Base-by-base conservation (phyloP, 2,329 filamentous ascomycete genomes). In the Raffaelea ambrosiae region DNA sequence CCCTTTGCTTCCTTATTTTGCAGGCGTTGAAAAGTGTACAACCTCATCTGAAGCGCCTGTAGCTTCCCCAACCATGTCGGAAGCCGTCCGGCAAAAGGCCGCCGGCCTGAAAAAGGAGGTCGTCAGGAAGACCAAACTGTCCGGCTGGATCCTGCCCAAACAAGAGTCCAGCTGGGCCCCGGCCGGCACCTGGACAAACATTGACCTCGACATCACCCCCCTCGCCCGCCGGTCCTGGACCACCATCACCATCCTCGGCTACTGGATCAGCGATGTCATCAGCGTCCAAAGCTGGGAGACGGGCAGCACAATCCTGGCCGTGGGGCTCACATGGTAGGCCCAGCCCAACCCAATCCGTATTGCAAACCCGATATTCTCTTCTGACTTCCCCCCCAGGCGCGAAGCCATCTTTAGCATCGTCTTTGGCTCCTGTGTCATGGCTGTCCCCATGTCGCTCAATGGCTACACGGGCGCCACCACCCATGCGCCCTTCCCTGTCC, bases 401-500 rank as follows among this genome's bases (percentile, higher is more conserved):
- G 45, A 47, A 31, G 79, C 75, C 55, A 88, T 82, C 57, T 86
- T 72, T 55, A 13, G 38, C 22, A 40, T 46, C 14, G 36, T 41
- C 23, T 40, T 46, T 41, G 44, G 41, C 73, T 73, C 38, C 14
- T 66, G 74, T 14, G 80, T 77, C 53, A 76, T 79, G 22, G 73
- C 77, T 4, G 71, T 79, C 18, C 64, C 68, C 10, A 65, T 72
- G 57, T 65, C 69, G 5, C 60, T 72, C 22, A 71, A 73, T 52
- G 69, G 69, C 29, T 64, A 66, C 5, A 67, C 68, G 42, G 68
- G 69, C 16, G 66, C 69, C 4, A 63, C 64, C 41, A 57, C 71
- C 4, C 70, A 73, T 46, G 63, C 70, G 14, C 69, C 69, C 3
- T 73, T 73, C 55, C 66, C 69, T 21, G 54, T 59, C 4, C 47